Evolutionary conservation across 2,329 filamentous ascomycete species (phyloP), one percentile per base, ranked within the genome.

Genomic region (Aspergillus fischeri): DNA sequence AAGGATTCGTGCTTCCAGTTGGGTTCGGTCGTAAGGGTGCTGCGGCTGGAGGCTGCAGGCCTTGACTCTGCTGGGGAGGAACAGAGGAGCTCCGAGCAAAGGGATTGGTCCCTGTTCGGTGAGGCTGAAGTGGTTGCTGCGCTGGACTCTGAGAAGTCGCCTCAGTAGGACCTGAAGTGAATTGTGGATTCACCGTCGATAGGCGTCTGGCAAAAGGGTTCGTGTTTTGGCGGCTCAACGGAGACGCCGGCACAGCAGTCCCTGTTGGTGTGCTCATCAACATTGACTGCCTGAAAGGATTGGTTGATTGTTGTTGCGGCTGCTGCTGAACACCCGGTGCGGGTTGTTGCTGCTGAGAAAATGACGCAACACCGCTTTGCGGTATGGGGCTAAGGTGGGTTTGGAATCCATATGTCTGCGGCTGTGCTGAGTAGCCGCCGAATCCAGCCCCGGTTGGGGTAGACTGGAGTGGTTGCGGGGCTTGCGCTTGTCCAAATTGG

Each of bases 261-360:
- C 82, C 82, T 7, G 85, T 84, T 21, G 77, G 75, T 60, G 67
- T 77, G 69, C 59, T 65, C 51, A 70, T 49, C 77, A 96, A 80
- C 86, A 93, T 93, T 1, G 93, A 97, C 70, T 92, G 89, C 45
- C 94, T 84, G 83, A 99, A 99, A 0, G 94, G 94, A 70, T 99
- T 99, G 7, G 92, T 96, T 24, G 80, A 86, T 66, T 86, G 84
- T 21, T 67, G 70, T 58, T 72, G 71, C 52, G 66, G 65, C 50
- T 65, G 74, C 65, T 60, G 73, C 54, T 62, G 72, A 20, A 50
- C 52, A 32, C 53, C 54, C 10, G 42, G 45, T 27, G 56, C 44
- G 66, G 55, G 66, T 66, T 61, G 74, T 66, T 71, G 73, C 59
- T 74, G 79, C 60, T 75, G 75, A 56, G 70, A 66, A 67, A 81